Conservation (phyloP, 768 basidiomycete genomes). For the Mrakia gelida region DNA sequence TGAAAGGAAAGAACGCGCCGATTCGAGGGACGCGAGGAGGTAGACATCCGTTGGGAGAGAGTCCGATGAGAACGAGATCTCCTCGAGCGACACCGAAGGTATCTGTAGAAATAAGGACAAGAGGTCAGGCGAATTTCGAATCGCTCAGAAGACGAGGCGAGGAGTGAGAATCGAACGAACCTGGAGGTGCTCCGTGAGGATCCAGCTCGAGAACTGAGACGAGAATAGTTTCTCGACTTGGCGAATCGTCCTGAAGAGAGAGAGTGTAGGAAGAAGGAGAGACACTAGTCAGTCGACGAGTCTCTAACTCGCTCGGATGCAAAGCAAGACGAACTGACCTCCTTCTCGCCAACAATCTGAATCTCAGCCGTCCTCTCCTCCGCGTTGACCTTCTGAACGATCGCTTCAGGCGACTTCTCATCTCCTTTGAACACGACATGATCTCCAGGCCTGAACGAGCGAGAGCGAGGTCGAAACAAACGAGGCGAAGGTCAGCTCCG, state of each 20-base stretch:
- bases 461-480: conserved; percentile 18
- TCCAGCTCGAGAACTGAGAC: conserved; percentile 85
- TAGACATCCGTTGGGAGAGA: conserved; percentile 65
- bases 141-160: no score
- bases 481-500: background rate
- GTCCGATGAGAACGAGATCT: conserved; percentile 71
- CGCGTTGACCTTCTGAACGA: conserved; percentile 60
- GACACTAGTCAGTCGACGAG: no score
- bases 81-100: conserved; percentile 72
- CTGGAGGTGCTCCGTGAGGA: conserved; percentile 57
- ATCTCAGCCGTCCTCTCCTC: conserved; percentile 66
- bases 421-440: conserved; percentile 80
- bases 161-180: no score
- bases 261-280: background rate
- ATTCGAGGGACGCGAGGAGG: conserved; percentile 72
- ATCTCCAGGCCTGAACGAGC: conserved; percentile 71
- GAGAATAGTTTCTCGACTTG: conserved; percentile 39
- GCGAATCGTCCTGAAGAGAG: no score
- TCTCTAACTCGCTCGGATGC: no score
- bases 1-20: conserved; percentile 56
- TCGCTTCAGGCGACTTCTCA: conserved; percentile 57
- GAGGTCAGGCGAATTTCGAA: no score
- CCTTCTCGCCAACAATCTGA: conserved; percentile 36
- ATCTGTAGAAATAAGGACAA: conserved; percentile 9
- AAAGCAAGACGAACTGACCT: background rate